Base-by-base conservation (phyloP, 768 basidiomycete species). In the Lactifluus echinatus region DNA sequence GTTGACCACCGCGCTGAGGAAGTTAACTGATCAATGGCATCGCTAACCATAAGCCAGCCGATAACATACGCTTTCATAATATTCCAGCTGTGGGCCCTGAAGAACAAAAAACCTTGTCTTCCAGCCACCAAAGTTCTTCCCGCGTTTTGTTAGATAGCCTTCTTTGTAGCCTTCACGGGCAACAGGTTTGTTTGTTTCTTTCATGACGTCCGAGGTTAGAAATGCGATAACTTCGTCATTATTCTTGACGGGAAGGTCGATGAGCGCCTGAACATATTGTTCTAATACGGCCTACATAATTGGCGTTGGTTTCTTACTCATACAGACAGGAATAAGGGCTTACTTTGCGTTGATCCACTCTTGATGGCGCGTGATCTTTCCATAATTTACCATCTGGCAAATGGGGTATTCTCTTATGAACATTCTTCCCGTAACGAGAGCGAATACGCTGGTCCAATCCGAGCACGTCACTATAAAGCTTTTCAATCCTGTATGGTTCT, bases 101-200 rank as follows among this genome's bases (percentile, higher is more conserved):
- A 97, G 76, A 8, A 97, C 92, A 66, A 98, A 98, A 71, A 85
- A 99, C 42, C 96, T 79, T 24, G 92, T 92, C 68, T 95, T 94
- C 95, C 92, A 94, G 2, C 95, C 93, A 44, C 96, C 96, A 72
- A 98, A 97, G 66, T 92, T 96, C 75, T 97, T 93, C 21, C 94
- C 94, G 56, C 93, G 80, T 73, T 97, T 97, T 19, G 95, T 97
- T 34, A 96, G 74, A 69, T 95, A 95, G 15, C 94, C 95, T 70
- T 95, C 91, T 71, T 95, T 96, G 73, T 93, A 84, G 26, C 89
- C 89, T 2, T 78, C 78, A 66, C 88, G 86, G 74, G 81, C 81
- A 19, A 88, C 88, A 2, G 89, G 86, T 60, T 84, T 82, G 68
- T 81, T 82, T 44, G 84, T 75, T 61, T 85, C 84, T 33, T 83